phyloP scores from a whole-genome alignment of 2,329 filamentous ascomycete genomes.

The Grosmannia clavigera region DNA sequence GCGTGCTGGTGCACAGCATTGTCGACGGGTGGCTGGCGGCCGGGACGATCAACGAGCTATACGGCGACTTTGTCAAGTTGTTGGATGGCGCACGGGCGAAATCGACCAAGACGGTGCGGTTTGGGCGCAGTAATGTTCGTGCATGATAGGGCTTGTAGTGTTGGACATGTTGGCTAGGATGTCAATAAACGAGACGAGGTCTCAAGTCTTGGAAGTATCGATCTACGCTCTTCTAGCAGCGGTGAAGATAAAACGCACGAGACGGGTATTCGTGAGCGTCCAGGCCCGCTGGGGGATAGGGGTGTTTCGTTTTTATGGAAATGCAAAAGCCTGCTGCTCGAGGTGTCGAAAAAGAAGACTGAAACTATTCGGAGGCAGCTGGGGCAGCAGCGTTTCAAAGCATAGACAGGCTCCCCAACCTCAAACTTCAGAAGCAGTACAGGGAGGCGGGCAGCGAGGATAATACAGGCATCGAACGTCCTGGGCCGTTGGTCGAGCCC shows the following conservation, averaged over 20 bases:
- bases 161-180: neutral
- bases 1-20: slow-evolving; percentile 49
- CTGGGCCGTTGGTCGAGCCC: too few relatives aligned
- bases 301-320: neutral
- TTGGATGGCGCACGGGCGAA: slow-evolving; percentile 44
- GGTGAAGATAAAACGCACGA: neutral
- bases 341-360: neutral
- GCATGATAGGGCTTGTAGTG: neutral
- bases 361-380: neutral
- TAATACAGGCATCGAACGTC: too few relatives aligned
- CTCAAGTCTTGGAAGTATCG: too few relatives aligned
- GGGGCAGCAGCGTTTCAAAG: neutral
- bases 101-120: slow-evolving; percentile 11
- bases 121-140: neutral
- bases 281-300: neutral
- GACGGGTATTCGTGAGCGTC: neutral
- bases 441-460: too few relatives aligned
- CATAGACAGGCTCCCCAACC: too few relatives aligned
- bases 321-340: too few relatives aligned
- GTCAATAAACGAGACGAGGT: too few relatives aligned
- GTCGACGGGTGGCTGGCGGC: slow-evolving; percentile 50
- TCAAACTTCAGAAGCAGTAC: neutral
- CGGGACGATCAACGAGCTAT: slow-evolving; percentile 49
- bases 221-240: too few relatives aligned
- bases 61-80: slow-evolving; percentile 50